These are phyloP conservation scores for Castanopsis chinensis DNA, from an alignment of 306 rosid species.

Conservation along the genomic window DNA sequence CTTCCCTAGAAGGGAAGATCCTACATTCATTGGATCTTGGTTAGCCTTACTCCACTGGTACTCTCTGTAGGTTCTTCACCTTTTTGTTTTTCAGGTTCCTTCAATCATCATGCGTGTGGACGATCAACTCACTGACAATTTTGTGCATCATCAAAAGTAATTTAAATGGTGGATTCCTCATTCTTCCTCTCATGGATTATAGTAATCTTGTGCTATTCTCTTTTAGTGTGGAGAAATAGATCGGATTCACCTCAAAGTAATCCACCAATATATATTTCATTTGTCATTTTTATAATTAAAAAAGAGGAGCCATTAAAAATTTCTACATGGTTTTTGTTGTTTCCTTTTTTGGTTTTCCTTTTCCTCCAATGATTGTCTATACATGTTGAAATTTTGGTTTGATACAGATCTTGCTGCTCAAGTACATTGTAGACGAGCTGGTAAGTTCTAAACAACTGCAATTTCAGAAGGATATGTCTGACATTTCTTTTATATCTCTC, in stretches of 20 bases:
- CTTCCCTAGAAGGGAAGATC: no score
- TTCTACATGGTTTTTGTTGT: no score
- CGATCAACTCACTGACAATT: no score
- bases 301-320: no score
- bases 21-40: no score
- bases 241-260: constrained; percentile 62
- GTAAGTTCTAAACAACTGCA: constrained; percentile 42
- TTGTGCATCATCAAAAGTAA: no score
- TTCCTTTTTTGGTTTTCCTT: neutral
- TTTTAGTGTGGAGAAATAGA: constrained; percentile 68
- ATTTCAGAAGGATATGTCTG: constrained; percentile 68
- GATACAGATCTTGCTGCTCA: constrained; percentile 33
- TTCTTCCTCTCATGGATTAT: constrained; percentile 85
- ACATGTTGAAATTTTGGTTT: constrained; percentile 1
- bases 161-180: neutral
- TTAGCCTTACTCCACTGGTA: no score
- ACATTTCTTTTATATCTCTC: constrained; percentile 2
- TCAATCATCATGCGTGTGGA: no score
- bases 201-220: constrained; percentile 59
- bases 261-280: neutral
- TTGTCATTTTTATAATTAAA: no score
- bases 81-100: no score
- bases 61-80: no score
- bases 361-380: neutral
- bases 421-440: constrained; percentile 38